Evolutionary conservation across 2,329 filamentous ascomycete species (phyloP), one percentile per base, ranked within the genome.

Genomic region (Nigrospora oryzae): DNA sequence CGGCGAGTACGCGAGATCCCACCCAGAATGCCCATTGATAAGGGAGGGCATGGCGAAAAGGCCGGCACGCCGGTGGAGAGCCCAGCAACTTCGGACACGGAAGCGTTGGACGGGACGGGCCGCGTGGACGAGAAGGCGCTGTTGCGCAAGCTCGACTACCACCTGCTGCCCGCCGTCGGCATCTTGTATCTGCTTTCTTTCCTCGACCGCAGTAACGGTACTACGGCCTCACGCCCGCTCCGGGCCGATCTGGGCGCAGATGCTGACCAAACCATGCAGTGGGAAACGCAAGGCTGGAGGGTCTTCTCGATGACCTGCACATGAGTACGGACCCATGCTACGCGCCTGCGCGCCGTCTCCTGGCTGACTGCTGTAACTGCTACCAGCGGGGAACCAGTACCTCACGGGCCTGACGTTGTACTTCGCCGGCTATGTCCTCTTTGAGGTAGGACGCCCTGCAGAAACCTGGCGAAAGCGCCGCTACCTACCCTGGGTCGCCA

Each of bases 321-420:
- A 79, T 79, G 63, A 71, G 79, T 69, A 68, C 59, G 38, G 63
- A 7, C 42, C 70, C 31, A 74, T 85, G 68, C 70, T n/a, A n/a
- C n/a, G 70, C 1, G 63, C 71, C 13, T n/a, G 66, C 68, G n/a
- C 70, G 83, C 55, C 86, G 84, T 61, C 84, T 84, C 56, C 66
- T 74, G n/a, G 64, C 71, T 14, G 65, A 75, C 13, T 44, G 48
- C 15, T 68, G 84, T 49, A 84, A n/a, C n/a, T 85, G 63, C n/a
- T 85, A 84, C 64, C 68, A 84, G 34, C 81, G 77, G 2, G 75
- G 1, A 75, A 82, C 38, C 70, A 84, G 51, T 86, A 86, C 46
- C 66, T 85, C 1, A 81, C 76, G 0, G 79, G 79, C 1, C 56
- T 86, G 36, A 85, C 81, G 0, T 58, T 86, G 0, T 86, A 84